A percentile compares a stretch with the other conserved stretches of the same genome.
phyloP scores from a whole-genome alignment of 2,329 filamentous ascomycete species.

The Fusarium citri region DNA sequence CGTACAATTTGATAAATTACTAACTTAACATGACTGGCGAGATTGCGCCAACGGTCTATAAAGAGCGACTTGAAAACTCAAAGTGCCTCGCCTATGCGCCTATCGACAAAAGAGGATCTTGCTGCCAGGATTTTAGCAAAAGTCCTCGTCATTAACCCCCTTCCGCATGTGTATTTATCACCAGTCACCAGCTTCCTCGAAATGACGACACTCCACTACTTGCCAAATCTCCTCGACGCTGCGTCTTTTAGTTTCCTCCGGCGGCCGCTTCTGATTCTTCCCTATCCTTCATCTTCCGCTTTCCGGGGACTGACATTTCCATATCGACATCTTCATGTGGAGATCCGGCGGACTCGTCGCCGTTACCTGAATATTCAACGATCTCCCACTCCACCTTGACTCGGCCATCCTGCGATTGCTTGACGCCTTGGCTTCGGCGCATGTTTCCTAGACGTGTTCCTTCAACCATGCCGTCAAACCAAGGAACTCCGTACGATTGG shows the following conservation, averaged over 20 bases:
- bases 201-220: slow-evolving; percentile 11
- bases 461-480: slow-evolving; percentile 86
- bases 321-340: slow-evolving; percentile 52
- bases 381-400: slow-evolving; percentile 86
- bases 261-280: slow-evolving; percentile 47
- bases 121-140: neutral
- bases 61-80: slow-evolving; percentile 5
- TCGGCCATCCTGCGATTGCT: slow-evolving; percentile 68
- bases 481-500: slow-evolving; percentile 79
- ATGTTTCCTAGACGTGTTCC: slow-evolving; percentile 78
- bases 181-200: slow-evolving; percentile 6
- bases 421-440: slow-evolving; percentile 69
- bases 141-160: slow-evolving; percentile 19
- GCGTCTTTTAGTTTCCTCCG: slow-evolving; percentile 11
- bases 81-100: slow-evolving; percentile 5
- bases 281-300: slow-evolving; percentile 64
- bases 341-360: slow-evolving; percentile 36
- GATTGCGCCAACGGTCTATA: neutral
- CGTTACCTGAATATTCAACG: slow-evolving; percentile 73
- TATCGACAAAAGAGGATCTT: slow-evolving; percentile 4
- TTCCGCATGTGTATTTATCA: slow-evolving; percentile 12
- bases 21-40: slow-evolving; percentile 5
- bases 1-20: slow-evolving; percentile 15
- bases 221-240: neutral
- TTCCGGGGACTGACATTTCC: slow-evolving; percentile 53